Evolutionary conservation across 768 basidiomycete species (phyloP), one percentile per base, ranked within the genome.

Genomic region (Tulasnella sp.): DNA sequence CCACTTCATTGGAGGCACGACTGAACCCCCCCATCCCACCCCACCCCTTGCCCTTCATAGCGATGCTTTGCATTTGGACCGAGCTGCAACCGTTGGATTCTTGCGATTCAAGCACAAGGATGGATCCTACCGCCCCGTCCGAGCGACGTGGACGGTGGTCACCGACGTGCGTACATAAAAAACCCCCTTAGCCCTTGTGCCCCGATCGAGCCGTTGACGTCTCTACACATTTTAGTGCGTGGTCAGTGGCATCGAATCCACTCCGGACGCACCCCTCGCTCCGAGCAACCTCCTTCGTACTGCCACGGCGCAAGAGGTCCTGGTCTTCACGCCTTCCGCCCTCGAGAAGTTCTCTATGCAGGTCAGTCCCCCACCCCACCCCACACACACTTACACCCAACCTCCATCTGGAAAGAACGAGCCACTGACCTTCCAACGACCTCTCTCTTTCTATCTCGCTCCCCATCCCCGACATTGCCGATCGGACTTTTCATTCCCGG

Each of bases 21-120:
- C 27, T 76, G 42, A 76, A n/a, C n/a, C n/a, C 75, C 56, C 12
- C 18, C 36, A 38, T 58, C 38, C 21, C 74, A 6, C 44, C 74
- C n/a, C n/a, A n/a, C n/a, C n/a, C 39, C 52, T 0, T 19, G 34
- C 9, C 38, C 36, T 19, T 34, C 44, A 44, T 68, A 78, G 77
- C 52, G 77, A 78, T 71, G 77, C 77, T 44, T 40, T 78, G 39
- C 71, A 71, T 39, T 44, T 73, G 38, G 77, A 78, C 77, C 58
- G 71, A 34, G 77, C 77, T 27, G 77, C 77, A 36, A 78, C 77
- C 1, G 77, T 78, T 27, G 77, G 77, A 7, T 71, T 78, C 68
- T 56, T 78, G n/a, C 77, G 77, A 40, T 78, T 78, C 77, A 78
- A 78, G 77, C 77, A 78, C 21, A 78, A 78, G 27, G 77, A 78